These are phyloP conservation scores for Casuarina glauca DNA, from an alignment of 306 rosid genomes.

Conservation along the genomic window DNA sequence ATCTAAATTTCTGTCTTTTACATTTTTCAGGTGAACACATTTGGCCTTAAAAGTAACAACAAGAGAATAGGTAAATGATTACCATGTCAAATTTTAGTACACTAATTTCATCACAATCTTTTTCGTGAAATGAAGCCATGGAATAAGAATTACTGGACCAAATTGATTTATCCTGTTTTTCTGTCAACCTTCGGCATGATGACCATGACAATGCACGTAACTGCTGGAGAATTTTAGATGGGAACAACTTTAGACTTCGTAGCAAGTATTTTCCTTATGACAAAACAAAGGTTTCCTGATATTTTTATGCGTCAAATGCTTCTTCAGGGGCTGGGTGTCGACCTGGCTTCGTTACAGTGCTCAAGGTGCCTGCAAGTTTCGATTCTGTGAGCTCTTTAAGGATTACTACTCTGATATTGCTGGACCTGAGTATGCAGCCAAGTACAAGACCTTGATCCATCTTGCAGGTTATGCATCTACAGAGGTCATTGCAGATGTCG, in stretches of 20 bases:
- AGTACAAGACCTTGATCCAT: too few relatives aligned
- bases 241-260: slow-evolving; percentile 92
- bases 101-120: slow-evolving; percentile 32
- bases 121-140: slow-evolving; percentile 51
- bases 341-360: too few relatives aligned
- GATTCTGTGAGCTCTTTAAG: too few relatives aligned
- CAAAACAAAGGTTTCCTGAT: slow-evolving; percentile 71
- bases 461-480: too few relatives aligned
- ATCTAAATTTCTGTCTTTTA: slow-evolving; percentile 12
- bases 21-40: slow-evolving; percentile 58
- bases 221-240: slow-evolving; percentile 96
- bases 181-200: slow-evolving; percentile 76
- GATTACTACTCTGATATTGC: too few relatives aligned
- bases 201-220: slow-evolving; percentile 86
- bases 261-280: slow-evolving; percentile 85
- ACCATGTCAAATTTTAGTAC: slow-evolving; percentile 7
- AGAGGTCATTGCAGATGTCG: too few relatives aligned
- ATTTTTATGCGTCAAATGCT: too few relatives aligned
- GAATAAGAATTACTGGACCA: slow-evolving; percentile 75
- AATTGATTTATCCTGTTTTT: slow-evolving; percentile 85
- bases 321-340: too few relatives aligned
- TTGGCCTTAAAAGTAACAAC: slow-evolving; percentile 53
- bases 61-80: slow-evolving; percentile 60
- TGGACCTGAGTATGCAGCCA: too few relatives aligned
- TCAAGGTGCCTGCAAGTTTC: too few relatives aligned